Percentiles rank a stretch among this genome's conserved stretches.
phyloP scores from a whole-genome alignment of 1,284 basidiomycete species.

The Coniferiporia weirii region DNA sequence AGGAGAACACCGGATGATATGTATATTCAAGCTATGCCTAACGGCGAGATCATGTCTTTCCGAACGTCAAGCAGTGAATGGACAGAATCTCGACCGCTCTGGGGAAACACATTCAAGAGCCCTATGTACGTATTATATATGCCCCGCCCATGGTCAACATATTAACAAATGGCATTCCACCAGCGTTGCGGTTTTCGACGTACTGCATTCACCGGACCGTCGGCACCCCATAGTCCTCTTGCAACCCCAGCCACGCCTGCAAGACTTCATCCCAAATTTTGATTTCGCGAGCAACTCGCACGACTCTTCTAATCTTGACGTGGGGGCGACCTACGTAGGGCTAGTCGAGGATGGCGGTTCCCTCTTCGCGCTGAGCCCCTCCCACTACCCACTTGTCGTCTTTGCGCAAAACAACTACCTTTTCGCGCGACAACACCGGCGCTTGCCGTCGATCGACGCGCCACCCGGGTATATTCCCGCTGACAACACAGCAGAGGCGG shows the following conservation, averaged over 20 bases:
- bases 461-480: constrained; percentile 1
- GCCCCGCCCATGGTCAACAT: not conserved
- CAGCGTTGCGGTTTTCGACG: constrained; percentile 78
- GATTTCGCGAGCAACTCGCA: constrained; percentile 33
- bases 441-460: constrained; percentile 15
- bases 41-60: constrained; percentile 73
- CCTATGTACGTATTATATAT: constrained; percentile 42
- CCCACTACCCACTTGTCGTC: constrained; percentile 67
- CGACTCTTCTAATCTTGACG: constrained; percentile 34
- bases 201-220: constrained; percentile 45
- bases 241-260: constrained; percentile 67
- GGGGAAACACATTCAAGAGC: constrained; percentile 50
- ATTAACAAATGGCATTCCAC: constrained; percentile 13
- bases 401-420: constrained; percentile 50
- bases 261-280: constrained; percentile 51
- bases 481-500: not conserved
- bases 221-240: constrained; percentile 67
- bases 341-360: constrained; percentile 56
- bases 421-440: constrained; percentile 25
- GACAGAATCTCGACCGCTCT: constrained; percentile 43
- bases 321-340: constrained; percentile 66
- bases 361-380: constrained; percentile 73
- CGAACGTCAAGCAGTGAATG: constrained; percentile 33
- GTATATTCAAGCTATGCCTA: constrained; percentile 75
- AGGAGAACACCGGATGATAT: constrained; percentile 64